Percentiles rank a stretch among this genome's conserved stretches.
Evolutionary conservation across 2,329 filamentous ascomycete species (phyloP).

Genomic region (Fusarium humuli): DNA sequence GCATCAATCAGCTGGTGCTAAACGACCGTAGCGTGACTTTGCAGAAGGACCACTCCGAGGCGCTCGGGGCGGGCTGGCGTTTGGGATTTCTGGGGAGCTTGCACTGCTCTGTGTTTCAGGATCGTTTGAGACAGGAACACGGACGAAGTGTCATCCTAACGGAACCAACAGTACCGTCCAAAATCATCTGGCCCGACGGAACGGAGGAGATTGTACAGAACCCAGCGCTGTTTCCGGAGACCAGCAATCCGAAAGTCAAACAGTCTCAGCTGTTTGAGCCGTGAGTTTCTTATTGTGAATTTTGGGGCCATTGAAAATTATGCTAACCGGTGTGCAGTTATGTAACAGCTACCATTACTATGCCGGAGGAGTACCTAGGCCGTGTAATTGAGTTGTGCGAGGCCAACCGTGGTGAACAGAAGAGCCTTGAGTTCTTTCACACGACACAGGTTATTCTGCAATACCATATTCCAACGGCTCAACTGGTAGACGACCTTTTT

Average conservation of each 20-base stretch:
- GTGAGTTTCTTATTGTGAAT: constrained; percentile 49
- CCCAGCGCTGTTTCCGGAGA: constrained; percentile 86
- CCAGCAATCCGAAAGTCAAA: constrained; percentile 61
- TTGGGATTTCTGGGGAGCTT: constrained; percentile 95
- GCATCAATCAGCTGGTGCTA: constrained; percentile 90
- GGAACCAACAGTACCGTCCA: constrained; percentile 93
- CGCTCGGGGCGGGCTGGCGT: constrained; percentile 92
- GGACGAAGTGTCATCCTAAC: constrained; percentile 97
- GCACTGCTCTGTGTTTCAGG: constrained; percentile 99
- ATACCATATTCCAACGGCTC: constrained; percentile 87
- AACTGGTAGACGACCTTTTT: constrained; percentile 96
- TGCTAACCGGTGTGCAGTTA: constrained; percentile 57
- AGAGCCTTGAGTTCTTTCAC: constrained; percentile 90
- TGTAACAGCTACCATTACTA: constrained; percentile 85
- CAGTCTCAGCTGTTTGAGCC: constrained; percentile 63
- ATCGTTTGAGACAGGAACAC: constrained; percentile 92
- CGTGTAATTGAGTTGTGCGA: constrained; percentile 97
- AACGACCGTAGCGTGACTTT: constrained; percentile 96
- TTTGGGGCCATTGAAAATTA: background rate
- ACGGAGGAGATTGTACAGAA: constrained; percentile 83
- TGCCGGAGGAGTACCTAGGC: constrained; percentile 94
- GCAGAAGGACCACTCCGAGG: constrained; percentile 94
- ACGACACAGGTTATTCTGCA: constrained; percentile 93
- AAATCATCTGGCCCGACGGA: constrained; percentile 83
- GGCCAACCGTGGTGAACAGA: constrained; percentile 86